phyloP scores from a whole-genome alignment of 2,329 filamentous ascomycete genomes.

The Penicillium vulpinum region DNA sequence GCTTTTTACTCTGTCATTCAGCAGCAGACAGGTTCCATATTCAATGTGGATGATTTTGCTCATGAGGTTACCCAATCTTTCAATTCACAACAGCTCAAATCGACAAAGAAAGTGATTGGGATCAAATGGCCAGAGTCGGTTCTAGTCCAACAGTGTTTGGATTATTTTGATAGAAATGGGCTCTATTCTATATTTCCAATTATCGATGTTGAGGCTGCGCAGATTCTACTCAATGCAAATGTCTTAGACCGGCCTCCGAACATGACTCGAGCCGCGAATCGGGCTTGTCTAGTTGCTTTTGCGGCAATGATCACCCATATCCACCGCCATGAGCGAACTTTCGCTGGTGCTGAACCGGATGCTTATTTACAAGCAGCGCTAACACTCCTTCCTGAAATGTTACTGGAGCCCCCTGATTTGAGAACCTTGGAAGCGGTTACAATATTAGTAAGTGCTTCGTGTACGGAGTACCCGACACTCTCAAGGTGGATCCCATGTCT shows the following conservation, averaged over 20 bases:
- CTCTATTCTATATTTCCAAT: slow-evolving; percentile 30
- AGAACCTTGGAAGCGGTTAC: slow-evolving; percentile 21
- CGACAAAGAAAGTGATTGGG: slow-evolving; percentile 1
- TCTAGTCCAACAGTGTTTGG: slow-evolving; percentile 20
- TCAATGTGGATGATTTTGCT: slow-evolving; percentile 26
- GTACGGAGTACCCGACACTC: too few species aligned
- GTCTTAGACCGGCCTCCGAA: slow-evolving; percentile 13
- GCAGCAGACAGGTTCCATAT: slow-evolving; percentile 14
- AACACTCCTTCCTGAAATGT: slow-evolving; percentile 19
- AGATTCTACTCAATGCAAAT: slow-evolving; percentile 16
- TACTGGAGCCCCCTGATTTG: slow-evolving; percentile 22
- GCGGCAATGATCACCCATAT: slow-evolving; percentile 27
- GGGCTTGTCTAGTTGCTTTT: slow-evolving; percentile 25
- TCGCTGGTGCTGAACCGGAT: slow-evolving; percentile 23
- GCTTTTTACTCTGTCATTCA: slow-evolving; percentile 18
- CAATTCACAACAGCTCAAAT: slow-evolving; percentile 1
- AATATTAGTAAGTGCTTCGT: slow-evolving; percentile 20
- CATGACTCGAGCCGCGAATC: slow-evolving; percentile 9
- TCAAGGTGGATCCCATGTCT: neutral
- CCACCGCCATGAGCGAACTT: slow-evolving; percentile 22
- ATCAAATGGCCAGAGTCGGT: slow-evolving; percentile 19
- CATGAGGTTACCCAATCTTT: slow-evolving; percentile 15
- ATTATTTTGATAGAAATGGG: slow-evolving; percentile 20
- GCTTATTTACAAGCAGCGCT: slow-evolving; percentile 25
- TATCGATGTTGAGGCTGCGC: slow-evolving; percentile 18